A percentile compares a stretch with the other conserved stretches of the same genome.
Conservation (phyloP, 345 rosid species). For the Kandelia obovata region DNA sequence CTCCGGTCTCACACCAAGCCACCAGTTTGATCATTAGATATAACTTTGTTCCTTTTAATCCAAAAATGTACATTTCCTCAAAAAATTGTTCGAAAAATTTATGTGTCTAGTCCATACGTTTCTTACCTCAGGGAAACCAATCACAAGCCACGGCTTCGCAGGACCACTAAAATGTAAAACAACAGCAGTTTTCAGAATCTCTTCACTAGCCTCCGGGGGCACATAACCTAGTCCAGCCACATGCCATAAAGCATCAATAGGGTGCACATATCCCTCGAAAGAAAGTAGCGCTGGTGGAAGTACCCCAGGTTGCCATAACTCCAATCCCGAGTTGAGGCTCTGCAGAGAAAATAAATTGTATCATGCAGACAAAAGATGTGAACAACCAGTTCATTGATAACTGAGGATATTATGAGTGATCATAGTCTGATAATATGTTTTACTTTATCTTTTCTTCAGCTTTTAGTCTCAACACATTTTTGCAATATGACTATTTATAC, state of each 20-base stretch:
- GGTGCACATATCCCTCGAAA: conserved; percentile 62
- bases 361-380: background rate
- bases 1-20: conserved; percentile 39
- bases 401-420: background rate
- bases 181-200: conserved; percentile 52
- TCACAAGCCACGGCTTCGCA: conserved; percentile 94
- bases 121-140: conserved; percentile 59
- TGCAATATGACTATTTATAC: background rate
- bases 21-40: conserved; percentile 18
- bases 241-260: conserved; percentile 82
- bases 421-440: background rate
- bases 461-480: background rate
- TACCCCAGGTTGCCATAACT: conserved; percentile 79
- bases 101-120: conserved; percentile 67
- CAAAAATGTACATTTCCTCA: conserved; percentile 66
- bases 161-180: conserved; percentile 93
- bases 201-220: conserved; percentile 29
- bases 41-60: conserved; percentile 42
- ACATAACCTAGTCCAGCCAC: conserved; percentile 73
- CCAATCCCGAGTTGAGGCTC: conserved; percentile 64
- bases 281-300: conserved; percentile 77
- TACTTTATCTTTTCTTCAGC: background rate
- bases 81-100: conserved; percentile 60
- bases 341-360: conserved; percentile 24
- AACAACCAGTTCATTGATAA: background rate